phyloP scores from a whole-genome alignment of 108 stramenopile genomes.

The Mayamaea pseudoterrestris region DNA sequence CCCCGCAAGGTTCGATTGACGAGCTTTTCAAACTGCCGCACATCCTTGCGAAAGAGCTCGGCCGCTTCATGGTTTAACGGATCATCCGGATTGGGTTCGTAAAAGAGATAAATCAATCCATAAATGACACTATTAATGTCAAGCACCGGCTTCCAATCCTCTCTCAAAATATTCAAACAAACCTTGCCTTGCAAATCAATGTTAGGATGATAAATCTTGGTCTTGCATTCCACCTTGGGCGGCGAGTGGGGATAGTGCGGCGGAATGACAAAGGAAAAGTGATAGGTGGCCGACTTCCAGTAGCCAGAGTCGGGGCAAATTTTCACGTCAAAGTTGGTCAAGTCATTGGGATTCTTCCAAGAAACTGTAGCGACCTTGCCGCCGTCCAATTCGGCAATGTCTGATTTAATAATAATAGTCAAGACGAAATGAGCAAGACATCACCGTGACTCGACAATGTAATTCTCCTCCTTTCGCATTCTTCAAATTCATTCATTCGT shows the following conservation, averaged over 20 bases:
- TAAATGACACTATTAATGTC: constrained; percentile 99
- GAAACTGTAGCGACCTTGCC: constrained; percentile 91
- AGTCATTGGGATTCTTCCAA: constrained; percentile 94
- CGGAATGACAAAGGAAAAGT: constrained; percentile 90
- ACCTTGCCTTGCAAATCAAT: constrained; percentile 98
- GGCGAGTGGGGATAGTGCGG: constrained; percentile 98
- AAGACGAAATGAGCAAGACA: constrained; percentile 1
- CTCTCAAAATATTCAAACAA: constrained; percentile 91
- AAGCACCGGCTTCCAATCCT: constrained; percentile 99
- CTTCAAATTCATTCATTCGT: constrained; percentile 10
- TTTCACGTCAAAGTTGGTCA: constrained; percentile 84
- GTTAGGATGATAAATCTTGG: constrained; percentile 98
- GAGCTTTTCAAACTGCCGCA: constrained; percentile 68
- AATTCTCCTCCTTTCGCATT: neutral
- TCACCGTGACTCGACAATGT: no score
- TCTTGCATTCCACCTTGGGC: constrained; percentile 91
- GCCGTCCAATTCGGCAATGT: constrained; percentile 97
- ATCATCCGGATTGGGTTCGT: constrained; percentile 98
- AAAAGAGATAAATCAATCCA: constrained; percentile 97
- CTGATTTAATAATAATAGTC: constrained; percentile 17
- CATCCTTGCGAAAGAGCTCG: constrained; percentile 91
- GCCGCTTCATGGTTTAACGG: constrained; percentile 99
- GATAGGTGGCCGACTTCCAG: constrained; percentile 92
- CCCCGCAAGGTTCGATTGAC: constrained; percentile 79
- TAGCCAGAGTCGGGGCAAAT: constrained; percentile 88